Conservation (phyloP, 176 grass and related monocot genomes). For the Secale cereale region DNA sequence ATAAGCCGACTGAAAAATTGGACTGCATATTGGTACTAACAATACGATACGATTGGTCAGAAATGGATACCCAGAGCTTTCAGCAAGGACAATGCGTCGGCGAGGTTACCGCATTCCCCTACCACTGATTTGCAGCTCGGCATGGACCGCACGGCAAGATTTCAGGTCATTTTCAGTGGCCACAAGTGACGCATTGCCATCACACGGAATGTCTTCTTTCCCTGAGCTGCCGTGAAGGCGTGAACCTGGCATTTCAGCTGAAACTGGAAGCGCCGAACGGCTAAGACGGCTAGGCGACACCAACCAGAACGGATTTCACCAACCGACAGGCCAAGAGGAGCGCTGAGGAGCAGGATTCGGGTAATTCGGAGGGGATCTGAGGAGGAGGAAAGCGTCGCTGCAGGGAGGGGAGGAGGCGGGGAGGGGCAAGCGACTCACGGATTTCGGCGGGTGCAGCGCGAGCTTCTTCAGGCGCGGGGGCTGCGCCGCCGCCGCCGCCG, state of each 20-base stretch:
- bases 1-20: not conserved
- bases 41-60: not conserved
- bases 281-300: not conserved
- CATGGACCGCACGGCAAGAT: not conserved
- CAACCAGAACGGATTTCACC: not conserved
- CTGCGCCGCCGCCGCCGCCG: slow-evolving; percentile 18
- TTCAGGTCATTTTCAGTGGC: not conserved
- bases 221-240: not conserved
- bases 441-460: slow-evolving; percentile 57
- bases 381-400: not conserved
- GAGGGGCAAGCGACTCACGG: slow-evolving; percentile 23
- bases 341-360: not conserved
- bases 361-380: not conserved
- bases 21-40: not conserved
- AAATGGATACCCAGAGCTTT: slow-evolving; percentile 3
- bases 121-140: not conserved
- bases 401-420: not conserved
- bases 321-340: not conserved
- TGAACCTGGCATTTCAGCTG: not conserved
- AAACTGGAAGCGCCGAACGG: not conserved
- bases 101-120: not conserved
- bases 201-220: not conserved
- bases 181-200: not conserved
- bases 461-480: slow-evolving; percentile 64
- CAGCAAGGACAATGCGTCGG: not conserved